Percentiles rank a stretch among this genome's conserved stretches.
Conservation (phyloP, 495 filamentous ascomycete genomes). For the Barbatosphaeria neglecta region DNA sequence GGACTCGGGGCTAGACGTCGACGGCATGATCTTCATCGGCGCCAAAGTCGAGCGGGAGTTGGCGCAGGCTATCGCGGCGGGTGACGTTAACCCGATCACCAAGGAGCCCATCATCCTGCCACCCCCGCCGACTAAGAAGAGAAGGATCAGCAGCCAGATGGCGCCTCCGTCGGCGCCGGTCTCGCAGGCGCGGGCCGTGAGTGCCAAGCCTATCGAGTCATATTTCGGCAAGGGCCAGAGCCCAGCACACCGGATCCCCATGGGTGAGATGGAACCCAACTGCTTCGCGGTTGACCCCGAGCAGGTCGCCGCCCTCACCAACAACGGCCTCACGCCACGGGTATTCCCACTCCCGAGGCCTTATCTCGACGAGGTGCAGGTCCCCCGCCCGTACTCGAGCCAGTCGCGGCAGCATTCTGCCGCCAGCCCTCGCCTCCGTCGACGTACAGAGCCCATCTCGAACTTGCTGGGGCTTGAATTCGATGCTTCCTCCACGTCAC, state of each 20-base stretch:
- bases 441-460: conserved; percentile 27
- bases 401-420: neutral
- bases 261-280: conserved; percentile 82
- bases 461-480: conserved; percentile 17
- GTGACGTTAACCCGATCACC: conserved; percentile 82
- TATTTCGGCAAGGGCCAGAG: conserved; percentile 58
- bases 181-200: conserved; percentile 31
- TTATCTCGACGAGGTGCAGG: conserved; percentile 23
- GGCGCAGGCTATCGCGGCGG: conserved; percentile 65
- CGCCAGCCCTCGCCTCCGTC: conserved; percentile 17
- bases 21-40: conserved; percentile 71
- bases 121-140: conserved; percentile 22
- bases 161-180: conserved; percentile 9
- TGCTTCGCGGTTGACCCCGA: conserved; percentile 42
- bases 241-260: conserved; percentile 43
- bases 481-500: conserved; percentile 11
- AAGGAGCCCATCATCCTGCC: conserved; percentile 52
- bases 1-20: conserved; percentile 44
- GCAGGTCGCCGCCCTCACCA: conserved; percentile 11
- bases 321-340: conserved; percentile 21
- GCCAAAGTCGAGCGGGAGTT: conserved; percentile 52
- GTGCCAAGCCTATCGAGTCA: conserved; percentile 60
- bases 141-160: conserved; percentile 23
- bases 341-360: conserved; percentile 38
- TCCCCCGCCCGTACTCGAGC: conserved; percentile 2